Evolutionary conservation across 2,329 filamentous ascomycete species (phyloP).

Genomic region (Coniochaeta hoffmannii): DNA sequence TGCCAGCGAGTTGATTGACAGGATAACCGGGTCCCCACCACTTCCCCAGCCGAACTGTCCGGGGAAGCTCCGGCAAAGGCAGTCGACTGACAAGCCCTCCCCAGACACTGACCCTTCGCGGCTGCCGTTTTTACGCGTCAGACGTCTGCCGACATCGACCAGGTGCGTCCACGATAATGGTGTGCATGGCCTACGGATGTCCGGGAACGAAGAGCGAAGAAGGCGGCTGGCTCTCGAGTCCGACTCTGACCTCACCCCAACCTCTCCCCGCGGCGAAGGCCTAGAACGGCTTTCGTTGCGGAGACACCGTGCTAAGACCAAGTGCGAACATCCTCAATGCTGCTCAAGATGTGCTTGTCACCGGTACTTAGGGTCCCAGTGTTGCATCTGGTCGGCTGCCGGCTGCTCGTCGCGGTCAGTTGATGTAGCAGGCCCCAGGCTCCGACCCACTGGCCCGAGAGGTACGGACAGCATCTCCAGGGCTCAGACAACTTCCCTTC

Average conservation of each 20-base stretch:
- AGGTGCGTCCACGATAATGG: not conserved
- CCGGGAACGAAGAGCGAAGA: conserved; percentile 1
- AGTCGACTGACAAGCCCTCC: not conserved
- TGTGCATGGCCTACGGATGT: not conserved
- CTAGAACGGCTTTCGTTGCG: not conserved
- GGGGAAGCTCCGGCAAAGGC: not conserved
- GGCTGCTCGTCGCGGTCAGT: not conserved
- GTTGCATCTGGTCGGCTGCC: not conserved
- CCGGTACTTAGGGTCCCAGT: not conserved
- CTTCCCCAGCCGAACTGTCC: not conserved
- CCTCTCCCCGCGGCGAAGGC: not conserved
- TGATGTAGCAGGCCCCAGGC: not conserved
- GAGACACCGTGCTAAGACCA: not conserved
- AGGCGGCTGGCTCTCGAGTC: not conserved
- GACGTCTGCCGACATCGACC: not conserved
- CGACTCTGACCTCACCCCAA: not conserved
- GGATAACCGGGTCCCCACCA: not conserved
- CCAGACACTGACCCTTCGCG: not conserved
- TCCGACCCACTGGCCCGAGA: not conserved
- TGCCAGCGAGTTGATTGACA: not conserved
- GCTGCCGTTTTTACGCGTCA: not conserved
- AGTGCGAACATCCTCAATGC: not conserved
- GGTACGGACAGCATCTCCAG: not conserved
- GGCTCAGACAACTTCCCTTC: not conserved
- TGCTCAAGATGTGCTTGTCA: not conserved